Conservation (phyloP, 768 basidiomycete genomes). For the Jaapia argillacea region DNA sequence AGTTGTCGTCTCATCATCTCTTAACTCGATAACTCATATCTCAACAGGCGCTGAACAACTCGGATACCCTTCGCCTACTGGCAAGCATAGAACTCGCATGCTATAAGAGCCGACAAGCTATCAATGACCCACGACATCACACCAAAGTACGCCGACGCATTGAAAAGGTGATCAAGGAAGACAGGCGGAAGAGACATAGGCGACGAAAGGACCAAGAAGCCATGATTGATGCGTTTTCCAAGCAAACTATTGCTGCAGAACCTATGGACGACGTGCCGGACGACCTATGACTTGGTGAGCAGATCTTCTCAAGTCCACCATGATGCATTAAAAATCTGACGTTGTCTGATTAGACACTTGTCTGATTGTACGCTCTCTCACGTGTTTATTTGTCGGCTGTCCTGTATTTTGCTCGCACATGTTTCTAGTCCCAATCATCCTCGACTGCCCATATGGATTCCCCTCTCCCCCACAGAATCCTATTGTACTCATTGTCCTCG, state of each 20-base stretch:
- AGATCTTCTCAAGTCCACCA: too few species aligned
- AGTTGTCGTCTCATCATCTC: constrained; percentile 15
- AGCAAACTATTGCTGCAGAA: constrained; percentile 28
- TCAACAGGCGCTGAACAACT: constrained; percentile 65
- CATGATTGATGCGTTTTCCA: constrained; percentile 73
- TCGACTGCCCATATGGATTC: too few species aligned
- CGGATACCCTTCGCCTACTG: constrained; percentile 72
- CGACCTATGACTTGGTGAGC: too few species aligned
- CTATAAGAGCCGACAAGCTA: constrained; percentile 61
- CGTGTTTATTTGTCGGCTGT: too few species aligned
- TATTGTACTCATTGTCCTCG: too few species aligned
- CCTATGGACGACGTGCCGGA: constrained; percentile 1
- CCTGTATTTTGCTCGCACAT: too few species aligned
- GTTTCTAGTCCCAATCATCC: too few species aligned
- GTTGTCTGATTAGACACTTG: too few species aligned
- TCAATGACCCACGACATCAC: constrained; percentile 59
- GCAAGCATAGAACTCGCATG: constrained; percentile 82
- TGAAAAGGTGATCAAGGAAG: constrained; percentile 78
- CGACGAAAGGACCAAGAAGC: constrained; percentile 78
- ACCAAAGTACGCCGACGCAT: constrained; percentile 58
- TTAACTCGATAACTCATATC: constrained; percentile 4
- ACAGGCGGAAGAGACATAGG: constrained; percentile 70
- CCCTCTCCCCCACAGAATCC: too few species aligned
- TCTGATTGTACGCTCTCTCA: too few species aligned
- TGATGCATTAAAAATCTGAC: too few species aligned